Conservation (phyloP, 768 basidiomycete genomes). For the Boletus reticuloceps region DNA sequence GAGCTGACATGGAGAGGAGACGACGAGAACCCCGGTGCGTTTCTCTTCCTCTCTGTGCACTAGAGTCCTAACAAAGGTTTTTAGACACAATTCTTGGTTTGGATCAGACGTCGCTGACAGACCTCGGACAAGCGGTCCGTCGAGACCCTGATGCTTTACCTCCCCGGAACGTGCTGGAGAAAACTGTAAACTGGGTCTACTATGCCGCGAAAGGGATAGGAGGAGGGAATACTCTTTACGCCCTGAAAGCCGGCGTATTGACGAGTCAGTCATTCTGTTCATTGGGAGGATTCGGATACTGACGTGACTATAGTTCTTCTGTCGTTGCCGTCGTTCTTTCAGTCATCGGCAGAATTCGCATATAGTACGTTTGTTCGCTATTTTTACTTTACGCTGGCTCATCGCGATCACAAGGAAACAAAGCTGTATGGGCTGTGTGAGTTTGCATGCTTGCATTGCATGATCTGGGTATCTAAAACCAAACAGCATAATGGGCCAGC, state of each 20-base stretch:
- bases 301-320: conserved; percentile 44
- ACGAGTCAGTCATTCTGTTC: conserved; percentile 41
- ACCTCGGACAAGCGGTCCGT: conserved; percentile 54
- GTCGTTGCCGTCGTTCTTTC: conserved; percentile 57
- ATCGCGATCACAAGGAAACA: conserved; percentile 43
- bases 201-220: conserved; percentile 38
- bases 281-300: neutral
- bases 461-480: neutral
- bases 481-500: conserved; percentile 68
- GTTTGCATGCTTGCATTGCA: conserved; percentile 13
- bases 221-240: conserved; percentile 63
- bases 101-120: conserved; percentile 38
- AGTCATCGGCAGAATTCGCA: conserved; percentile 52
- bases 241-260: conserved; percentile 67
- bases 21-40: conserved; percentile 65
- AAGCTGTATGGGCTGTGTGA: conserved; percentile 71
- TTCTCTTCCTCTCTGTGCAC: neutral
- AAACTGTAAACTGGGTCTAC: conserved; percentile 46
- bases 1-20: conserved; percentile 47
- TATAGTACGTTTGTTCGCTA: conserved; percentile 42
- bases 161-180: conserved; percentile 58
- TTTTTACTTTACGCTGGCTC: conserved; percentile 2
- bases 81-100: conserved; percentile 59
- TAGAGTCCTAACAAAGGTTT: neutral
- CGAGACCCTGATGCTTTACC: conserved; percentile 77